These are phyloP conservation scores for Plasmopara halstedii DNA, from an alignment of 352 stramenopile genomes.

Conservation along the genomic window DNA sequence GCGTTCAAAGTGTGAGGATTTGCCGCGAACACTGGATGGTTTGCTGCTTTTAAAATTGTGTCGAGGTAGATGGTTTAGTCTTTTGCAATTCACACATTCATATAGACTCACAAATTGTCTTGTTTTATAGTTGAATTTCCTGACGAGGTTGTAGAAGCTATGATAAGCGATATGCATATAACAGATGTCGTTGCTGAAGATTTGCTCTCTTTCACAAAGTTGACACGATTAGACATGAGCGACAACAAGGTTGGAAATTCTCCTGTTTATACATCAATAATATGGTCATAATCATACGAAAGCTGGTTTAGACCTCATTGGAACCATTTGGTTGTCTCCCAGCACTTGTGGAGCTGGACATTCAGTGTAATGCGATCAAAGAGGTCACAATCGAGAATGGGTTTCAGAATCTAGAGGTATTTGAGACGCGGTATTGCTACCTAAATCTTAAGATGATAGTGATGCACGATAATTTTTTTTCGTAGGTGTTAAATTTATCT, in stretches of 20 bases:
- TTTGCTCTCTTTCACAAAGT: constrained; percentile 70
- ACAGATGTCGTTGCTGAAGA: constrained; percentile 59
- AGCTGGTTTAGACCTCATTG: constrained; percentile 31
- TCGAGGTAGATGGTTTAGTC: constrained; percentile 25
- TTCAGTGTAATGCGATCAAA: constrained; percentile 72
- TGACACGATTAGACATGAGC: constrained; percentile 69
- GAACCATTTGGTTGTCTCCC: constrained; percentile 61
- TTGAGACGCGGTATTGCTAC: background rate
- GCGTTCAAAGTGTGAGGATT: constrained; percentile 18
- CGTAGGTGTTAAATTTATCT: constrained; percentile 62
- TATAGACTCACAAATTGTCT: background rate
- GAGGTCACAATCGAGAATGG: constrained; percentile 37
- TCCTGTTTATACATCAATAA: background rate
- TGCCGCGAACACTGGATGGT: constrained; percentile 51
- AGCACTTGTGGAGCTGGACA: constrained; percentile 60
- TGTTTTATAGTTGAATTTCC: constrained; percentile 60
- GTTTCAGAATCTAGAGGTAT: constrained; percentile 60
- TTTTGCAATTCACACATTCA: background rate
- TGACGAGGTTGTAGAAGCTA: constrained; percentile 58
- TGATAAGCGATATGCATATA: constrained; percentile 56
- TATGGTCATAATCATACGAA: background rate
- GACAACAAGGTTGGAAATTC: constrained; percentile 55
- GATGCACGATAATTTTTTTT: background rate
- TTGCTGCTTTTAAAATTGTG: constrained; percentile 77
- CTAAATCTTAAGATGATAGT: background rate